Base-by-base conservation (phyloP, 78 protist species). In the Fonticula alba region DNA sequence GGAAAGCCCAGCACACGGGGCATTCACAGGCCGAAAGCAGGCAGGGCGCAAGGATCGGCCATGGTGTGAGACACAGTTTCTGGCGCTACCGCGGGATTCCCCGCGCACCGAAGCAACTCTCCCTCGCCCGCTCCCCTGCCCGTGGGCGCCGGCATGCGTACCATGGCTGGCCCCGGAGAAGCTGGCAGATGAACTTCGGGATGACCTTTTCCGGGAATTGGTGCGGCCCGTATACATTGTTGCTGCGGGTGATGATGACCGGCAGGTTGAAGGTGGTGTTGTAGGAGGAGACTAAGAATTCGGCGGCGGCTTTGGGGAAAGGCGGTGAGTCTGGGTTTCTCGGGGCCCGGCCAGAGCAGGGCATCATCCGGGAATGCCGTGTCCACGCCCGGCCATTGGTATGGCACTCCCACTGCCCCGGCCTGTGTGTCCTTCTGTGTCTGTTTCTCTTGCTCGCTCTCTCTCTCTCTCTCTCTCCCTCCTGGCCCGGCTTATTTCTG, bases 171-270 rank as follows among this genome's bases (percentile, higher is more conserved):
- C 59, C 55, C 17, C 37, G 62, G 31, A 68, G 47, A 54, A 70
- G 29, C 19, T 64, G 78, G 31, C 20, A 31, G 20, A 86, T 62
- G 50, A 89, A 86, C 74, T 90, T 87, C n/a, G 96, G 96, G 36
- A 90, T 82, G 24, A 88, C 66, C 68, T 83, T 85, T 38, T 86
- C 92, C 13, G 97, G 97, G 58, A 73, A 92, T 64, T 92, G 97
- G 27, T 32, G 62, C 36, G 94, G 93, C 6, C 95, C 95, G 60
- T 87, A 92, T 3, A 85, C 88, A 40, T 92, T 92, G 73, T 89
- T 89, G 37, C 95, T 88, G 14, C 95, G 79, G 2, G 95, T 89
- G 37, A 89, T 79, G 62, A 90, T 77, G 37, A 72, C n/a, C 3
- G 96, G 96, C 37, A 84, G 40, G 40, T 60, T 33, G 77, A 80